Evolutionary conservation across 2,329 filamentous ascomycete species (phyloP), one percentile per base, ranked within the genome.

Genomic region (Pestalotiopsis sp.): DNA sequence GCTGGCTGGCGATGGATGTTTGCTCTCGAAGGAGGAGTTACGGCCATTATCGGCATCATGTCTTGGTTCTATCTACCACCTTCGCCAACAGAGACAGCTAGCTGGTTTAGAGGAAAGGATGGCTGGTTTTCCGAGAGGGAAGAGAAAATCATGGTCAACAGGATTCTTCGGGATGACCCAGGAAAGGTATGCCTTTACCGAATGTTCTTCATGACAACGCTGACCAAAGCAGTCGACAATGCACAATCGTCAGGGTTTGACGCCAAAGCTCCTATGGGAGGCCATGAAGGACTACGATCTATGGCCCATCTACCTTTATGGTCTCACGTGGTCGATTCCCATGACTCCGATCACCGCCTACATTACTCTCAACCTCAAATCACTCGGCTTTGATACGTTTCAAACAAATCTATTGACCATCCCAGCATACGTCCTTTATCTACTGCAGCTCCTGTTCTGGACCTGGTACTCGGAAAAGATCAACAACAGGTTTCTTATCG

Each of bases 111-210:
- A 12, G 87, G 87, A 12, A 85, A 86, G 66, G 61, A 69, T 25
- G 89, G 89, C 1, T 91, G 88, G 86, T 91, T 91, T 76, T 86
- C 74, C 2, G 86, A 90, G 59, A 83, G 83, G 2, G 89, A 91
- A 69, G 88, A 91, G 73, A 81, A 82, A 65, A 91, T 91, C 72
- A 84, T 91, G 70, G 87, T 91, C 31, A 91, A 90, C 73, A 67
- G 85, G 6, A 82, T 87, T 12, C 78, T 87, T 13, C 82, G 86
- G 41, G 86, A 87, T 62, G 86, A 87, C 72, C 85, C 86, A 0
- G 85, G 85, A 45, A 88, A 87, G 76, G 85, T 77, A 59, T 68
- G 73, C n/a, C 6, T 5, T 23, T 49, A 27, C 4, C 12, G 6
- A 27, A 14, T 65, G 13, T 0, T 3, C 20, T 25, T 14, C 5